Evolutionary conservation across 768 basidiomycete genomes (phyloP), one percentile per base, ranked within the genome.

Genomic region (Lentinus brumalis): DNA sequence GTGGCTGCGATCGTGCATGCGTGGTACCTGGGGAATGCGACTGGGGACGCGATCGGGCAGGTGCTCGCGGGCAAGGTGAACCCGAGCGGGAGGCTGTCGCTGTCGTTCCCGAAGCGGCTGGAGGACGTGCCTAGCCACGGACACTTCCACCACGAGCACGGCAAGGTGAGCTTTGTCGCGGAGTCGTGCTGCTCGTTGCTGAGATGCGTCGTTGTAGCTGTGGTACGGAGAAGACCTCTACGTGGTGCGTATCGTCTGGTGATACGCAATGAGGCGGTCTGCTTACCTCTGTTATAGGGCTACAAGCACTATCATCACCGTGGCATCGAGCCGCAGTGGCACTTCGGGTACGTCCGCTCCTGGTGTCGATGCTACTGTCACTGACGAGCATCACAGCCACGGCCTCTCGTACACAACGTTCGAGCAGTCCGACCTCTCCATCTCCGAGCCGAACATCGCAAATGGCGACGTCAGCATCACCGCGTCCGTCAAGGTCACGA

Each of bases 11-110:
- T 94, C 61, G 79, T 92, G 14, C 92, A 95, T 59, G 79, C 90
- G 0, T 94, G 91, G 91, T 94, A 94, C 69, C 83, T 91, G 41
- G 92, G 92, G 6, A 93, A 94, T 69, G 84, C 89, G 5, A 87
- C 88, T 1, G 92, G 91, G 0, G 85, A 86, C 50, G 91, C 90
- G 29, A 88, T 95, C 50, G 91, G 89, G 10, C 91, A 94, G 63
- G 86, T 94, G 5, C 72, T 94, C 3, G 86, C 92, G 55, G 92
- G 92, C n/a, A n/a, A 84, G 64, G 83, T 86, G 60, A 93, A 92
- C 69, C 92, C 92, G 0, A 84, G 86, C 26, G 92, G 86, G 1
- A 87, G 86, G 68, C 76, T 93, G 52, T 85, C 89, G 5, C 72
- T 94, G 68, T 89, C 92, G 1, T 94, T 93, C 83, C 91, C 92